Conservation (phyloP, 345 rosid genomes). For the Capsella bursapastoris region DNA sequence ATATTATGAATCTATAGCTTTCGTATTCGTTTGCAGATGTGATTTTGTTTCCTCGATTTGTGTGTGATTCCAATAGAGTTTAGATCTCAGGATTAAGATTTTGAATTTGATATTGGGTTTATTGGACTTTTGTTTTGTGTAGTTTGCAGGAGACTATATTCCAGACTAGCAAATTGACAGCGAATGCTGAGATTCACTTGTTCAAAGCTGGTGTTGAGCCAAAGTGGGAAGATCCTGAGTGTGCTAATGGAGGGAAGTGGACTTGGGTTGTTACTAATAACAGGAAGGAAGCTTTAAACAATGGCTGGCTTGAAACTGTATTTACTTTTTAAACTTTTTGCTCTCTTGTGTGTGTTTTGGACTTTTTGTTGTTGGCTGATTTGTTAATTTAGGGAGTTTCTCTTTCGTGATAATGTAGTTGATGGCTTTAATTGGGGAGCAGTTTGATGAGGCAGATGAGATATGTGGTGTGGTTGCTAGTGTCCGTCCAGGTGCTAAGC, state of each 20-base stretch:
- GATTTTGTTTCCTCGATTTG: neutral
- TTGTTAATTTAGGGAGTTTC: no score
- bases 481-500: conserved; percentile 62
- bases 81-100: neutral
- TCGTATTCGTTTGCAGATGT: conserved; percentile 1
- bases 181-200: conserved; percentile 77
- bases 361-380: neutral
- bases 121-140: conserved; percentile 5
- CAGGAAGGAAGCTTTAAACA: conserved; percentile 62
- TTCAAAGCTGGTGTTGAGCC: conserved; percentile 92
- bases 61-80: neutral
- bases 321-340: no score
- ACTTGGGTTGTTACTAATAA: conserved; percentile 63
- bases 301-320: conserved; percentile 91
- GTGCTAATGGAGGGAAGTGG: conserved; percentile 96
- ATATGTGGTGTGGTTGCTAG: conserved; percentile 95
- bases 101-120: neutral
- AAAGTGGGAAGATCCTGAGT: conserved; percentile 98
- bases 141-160: conserved; percentile 84
- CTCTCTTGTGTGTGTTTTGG: neutral
- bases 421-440: conserved; percentile 97
- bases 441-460: conserved; percentile 87
- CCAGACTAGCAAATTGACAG: conserved; percentile 73
- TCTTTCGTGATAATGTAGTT: conserved; percentile 43
- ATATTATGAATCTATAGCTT: neutral